These are phyloP conservation scores for Zostera marina DNA, from an alignment of 116 monocot genomes.

Conservation along the genomic window DNA sequence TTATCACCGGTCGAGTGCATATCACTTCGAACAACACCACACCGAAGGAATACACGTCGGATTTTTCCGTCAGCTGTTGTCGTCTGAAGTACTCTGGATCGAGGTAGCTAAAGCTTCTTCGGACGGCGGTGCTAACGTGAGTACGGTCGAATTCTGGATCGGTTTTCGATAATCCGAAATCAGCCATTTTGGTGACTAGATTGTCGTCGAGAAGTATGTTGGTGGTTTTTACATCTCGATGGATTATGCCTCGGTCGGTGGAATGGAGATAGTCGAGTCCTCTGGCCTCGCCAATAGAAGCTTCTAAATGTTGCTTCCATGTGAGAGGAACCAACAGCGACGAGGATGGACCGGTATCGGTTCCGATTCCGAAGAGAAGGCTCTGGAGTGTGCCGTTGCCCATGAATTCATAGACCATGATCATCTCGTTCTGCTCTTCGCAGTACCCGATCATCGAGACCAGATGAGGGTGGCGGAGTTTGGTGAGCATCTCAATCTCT, in stretches of 20 bases:
- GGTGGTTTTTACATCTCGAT: slow-evolving; percentile 66
- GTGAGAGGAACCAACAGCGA: no score
- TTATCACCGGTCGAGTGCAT: slow-evolving; percentile 53
- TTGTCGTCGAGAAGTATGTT: no score
- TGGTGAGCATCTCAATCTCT: slow-evolving; percentile 63
- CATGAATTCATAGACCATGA: no score
- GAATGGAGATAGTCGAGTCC: slow-evolving; percentile 79
- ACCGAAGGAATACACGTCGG: slow-evolving; percentile 75
- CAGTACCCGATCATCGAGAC: no score
- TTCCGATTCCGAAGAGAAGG: no score
- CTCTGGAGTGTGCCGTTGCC: no score
- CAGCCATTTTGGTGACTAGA: no score
- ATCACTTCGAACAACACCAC: slow-evolving; percentile 62
- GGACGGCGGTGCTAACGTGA: slow-evolving; percentile 70
- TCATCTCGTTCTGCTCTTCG: no score
- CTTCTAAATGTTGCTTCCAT: slow-evolving; percentile 41
- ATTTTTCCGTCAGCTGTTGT: slow-evolving; percentile 64
- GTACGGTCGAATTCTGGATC: slow-evolving; percentile 50
- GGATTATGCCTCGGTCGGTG: slow-evolving; percentile 46
- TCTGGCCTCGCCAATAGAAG: slow-evolving; percentile 55
- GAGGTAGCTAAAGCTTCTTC: slow-evolving; percentile 61
- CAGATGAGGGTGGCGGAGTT: no score
- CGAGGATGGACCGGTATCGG: no score
- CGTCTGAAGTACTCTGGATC: slow-evolving; percentile 67
- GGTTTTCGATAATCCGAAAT: slow-evolving; percentile 59